Base-by-base conservation (phyloP, 2,329 filamentous ascomycete species). In the Aspergillus ruber region DNA sequence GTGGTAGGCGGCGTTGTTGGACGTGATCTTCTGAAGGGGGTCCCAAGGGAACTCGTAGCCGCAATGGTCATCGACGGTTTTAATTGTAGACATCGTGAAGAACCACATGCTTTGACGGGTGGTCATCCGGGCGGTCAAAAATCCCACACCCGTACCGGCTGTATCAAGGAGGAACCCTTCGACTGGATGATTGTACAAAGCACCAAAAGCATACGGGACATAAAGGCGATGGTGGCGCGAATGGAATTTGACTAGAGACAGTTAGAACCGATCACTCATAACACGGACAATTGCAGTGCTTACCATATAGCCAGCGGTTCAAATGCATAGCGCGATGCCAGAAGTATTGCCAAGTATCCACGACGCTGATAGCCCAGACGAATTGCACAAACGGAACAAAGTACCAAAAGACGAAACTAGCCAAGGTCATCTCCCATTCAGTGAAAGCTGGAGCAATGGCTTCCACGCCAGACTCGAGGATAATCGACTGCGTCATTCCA, bases 321-420 rank as follows among this genome's bases (percentile, higher is more conserved):
- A 93, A 78, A 72, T 98, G 93, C 93, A 98, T 98, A 49, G 86
- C 81, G 35, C 93, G 88, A 71, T 98, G 93, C 60, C 91, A 79
- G 72, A 96, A 95, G 73, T 98, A 98, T 67, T 98, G 91, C 93
- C 93, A 98, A 40, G 90, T 93, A 71, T 98, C 93, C 57, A 97
- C 80, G 55, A 94, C 76, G 54, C 81, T 72, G 50, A 91, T 79
- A 20, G 84, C 93, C 43, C 87, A 62, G 49, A 80, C 72, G 63
- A 95, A 87, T 67, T 97, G 91, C 43, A 91, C 47, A 3, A 74
- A 78, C 0, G 93, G 93, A 52, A 97, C 78, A 35, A 84, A 65
- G 52, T 83, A 72, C 77, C 87, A 86, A 74, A 97, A 97, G 55
- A 95, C 81, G 51, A 80, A 74, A 68, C 85, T 86, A 38, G 89